These are phyloP conservation scores for Colletotrichum camelliae DNA, from an alignment of 2,329 filamentous ascomycete genomes.

Conservation along the genomic window DNA sequence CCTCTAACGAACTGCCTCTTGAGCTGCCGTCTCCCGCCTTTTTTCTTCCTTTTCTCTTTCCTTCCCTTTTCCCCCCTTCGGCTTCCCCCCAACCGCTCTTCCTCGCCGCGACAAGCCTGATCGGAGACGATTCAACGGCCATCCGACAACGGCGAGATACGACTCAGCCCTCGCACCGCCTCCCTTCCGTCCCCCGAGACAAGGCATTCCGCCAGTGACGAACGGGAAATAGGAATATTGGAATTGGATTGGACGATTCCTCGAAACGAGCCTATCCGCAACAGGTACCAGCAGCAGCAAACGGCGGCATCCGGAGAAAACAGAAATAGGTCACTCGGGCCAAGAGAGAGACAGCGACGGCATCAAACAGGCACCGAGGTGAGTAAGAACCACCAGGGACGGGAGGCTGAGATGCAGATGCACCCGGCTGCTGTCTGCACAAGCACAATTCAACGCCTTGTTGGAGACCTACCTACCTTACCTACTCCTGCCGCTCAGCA, in stretches of 20 bases:
- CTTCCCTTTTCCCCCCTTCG: neutral
- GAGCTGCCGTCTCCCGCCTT: neutral
- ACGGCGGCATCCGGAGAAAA: neutral
- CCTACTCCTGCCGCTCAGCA: neutral
- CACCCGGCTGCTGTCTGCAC: neutral
- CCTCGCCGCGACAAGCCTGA: slow-evolving; percentile 18
- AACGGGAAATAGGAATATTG: neutral
- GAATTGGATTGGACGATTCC: neutral
- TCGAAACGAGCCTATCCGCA: neutral
- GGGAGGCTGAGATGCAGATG: neutral
- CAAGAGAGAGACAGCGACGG: neutral
- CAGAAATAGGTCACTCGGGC: neutral
- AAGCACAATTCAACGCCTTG: neutral
- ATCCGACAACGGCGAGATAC: slow-evolving; percentile 21
- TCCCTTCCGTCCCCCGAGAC: neutral
- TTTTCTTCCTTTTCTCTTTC: neutral
- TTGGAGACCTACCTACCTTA: neutral
- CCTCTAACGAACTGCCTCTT: neutral
- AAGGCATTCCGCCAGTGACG: slow-evolving; percentile 8
- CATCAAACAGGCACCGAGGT: neutral
- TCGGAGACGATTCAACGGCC: slow-evolving; percentile 20
- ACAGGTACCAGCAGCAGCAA: neutral
- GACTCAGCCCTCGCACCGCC: slow-evolving; percentile 22
- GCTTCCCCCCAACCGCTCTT: neutral
- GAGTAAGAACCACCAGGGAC: neutral